These are phyloP conservation scores for Psilocybe subaeruginosa DNA, from an alignment of 768 basidiomycete species.

Conservation along the genomic window DNA sequence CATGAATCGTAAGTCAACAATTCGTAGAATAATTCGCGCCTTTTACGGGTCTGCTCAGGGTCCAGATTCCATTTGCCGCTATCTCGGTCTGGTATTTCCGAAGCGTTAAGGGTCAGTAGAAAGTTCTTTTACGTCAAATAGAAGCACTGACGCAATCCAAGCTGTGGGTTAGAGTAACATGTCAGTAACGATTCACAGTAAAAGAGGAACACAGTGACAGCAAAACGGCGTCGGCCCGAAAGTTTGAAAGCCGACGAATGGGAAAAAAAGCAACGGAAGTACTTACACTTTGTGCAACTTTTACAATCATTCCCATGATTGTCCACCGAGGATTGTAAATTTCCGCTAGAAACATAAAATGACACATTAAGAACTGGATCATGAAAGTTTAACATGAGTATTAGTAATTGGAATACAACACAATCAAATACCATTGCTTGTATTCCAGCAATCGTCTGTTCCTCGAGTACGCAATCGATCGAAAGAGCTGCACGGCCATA, in stretches of 20 bases:
- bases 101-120: neutral
- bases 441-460: slow-evolving; percentile 63
- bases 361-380: slow-evolving; percentile 58
- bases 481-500: slow-evolving; percentile 61
- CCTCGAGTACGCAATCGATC: slow-evolving; percentile 65
- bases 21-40: slow-evolving; percentile 67
- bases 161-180: slow-evolving; percentile 36
- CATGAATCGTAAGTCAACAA: slow-evolving; percentile 69
- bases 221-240: neutral
- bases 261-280: slow-evolving; percentile 19
- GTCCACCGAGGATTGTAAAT: slow-evolving; percentile 68
- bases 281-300: slow-evolving; percentile 69
- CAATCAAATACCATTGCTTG: slow-evolving; percentile 58
- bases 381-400: neutral
- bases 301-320: slow-evolving; percentile 70
- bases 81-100: slow-evolving; percentile 55
- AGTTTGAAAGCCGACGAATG: neutral
- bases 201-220: slow-evolving; percentile 4
- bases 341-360: slow-evolving; percentile 54
- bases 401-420: neutral
- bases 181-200: slow-evolving; percentile 16
- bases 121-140: neutral
- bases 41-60: slow-evolving; percentile 55
- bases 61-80: slow-evolving; percentile 67
- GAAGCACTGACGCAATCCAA: slow-evolving; percentile 65